phyloP scores from a whole-genome alignment of 169 alveolate species.

The Plasmodium billcollinsi region DNA sequence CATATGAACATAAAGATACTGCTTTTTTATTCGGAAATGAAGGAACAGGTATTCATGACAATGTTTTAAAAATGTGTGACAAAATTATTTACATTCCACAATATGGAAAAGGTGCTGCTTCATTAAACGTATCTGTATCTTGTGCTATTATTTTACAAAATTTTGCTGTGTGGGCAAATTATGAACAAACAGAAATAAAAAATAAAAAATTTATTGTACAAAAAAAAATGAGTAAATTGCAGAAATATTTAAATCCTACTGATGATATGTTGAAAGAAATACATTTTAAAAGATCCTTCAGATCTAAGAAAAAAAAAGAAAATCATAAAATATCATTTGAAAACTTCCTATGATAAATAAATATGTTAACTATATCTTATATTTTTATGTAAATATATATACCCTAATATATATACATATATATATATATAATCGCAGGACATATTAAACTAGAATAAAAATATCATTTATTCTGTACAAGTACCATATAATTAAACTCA shows the following conservation, averaged over 20 bases:
- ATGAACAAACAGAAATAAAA: constrained; percentile 20
- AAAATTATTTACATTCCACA: constrained; percentile 92
- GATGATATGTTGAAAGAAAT: constrained; percentile 28
- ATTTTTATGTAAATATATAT: too few relatives aligned
- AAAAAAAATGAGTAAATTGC: constrained; percentile 34
- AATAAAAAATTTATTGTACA: constrained; percentile 51
- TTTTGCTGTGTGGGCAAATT: constrained; percentile 85
- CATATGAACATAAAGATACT: constrained; percentile 87
- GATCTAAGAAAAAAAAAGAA: background rate
- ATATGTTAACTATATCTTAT: background rate
- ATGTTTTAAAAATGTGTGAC: constrained; percentile 90
- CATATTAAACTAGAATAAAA: too few relatives aligned
- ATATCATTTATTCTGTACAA: too few relatives aligned
- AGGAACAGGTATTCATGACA: constrained; percentile 91
- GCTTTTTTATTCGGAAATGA: constrained; percentile 94
- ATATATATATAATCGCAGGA: too few relatives aligned
- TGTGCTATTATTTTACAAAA: constrained; percentile 92
- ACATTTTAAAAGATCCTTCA: background rate
- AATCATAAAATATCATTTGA: background rate
- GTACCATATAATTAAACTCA: too few relatives aligned
- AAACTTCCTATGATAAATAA: background rate
- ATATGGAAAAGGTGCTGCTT: constrained; percentile 91
- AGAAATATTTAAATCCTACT: constrained; percentile 50
- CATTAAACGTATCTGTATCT: constrained; percentile 93
- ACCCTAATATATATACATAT: too few relatives aligned